These are phyloP conservation scores for Daldinia childiae DNA, from an alignment of 495 filamentous ascomycete species.

Conservation along the genomic window DNA sequence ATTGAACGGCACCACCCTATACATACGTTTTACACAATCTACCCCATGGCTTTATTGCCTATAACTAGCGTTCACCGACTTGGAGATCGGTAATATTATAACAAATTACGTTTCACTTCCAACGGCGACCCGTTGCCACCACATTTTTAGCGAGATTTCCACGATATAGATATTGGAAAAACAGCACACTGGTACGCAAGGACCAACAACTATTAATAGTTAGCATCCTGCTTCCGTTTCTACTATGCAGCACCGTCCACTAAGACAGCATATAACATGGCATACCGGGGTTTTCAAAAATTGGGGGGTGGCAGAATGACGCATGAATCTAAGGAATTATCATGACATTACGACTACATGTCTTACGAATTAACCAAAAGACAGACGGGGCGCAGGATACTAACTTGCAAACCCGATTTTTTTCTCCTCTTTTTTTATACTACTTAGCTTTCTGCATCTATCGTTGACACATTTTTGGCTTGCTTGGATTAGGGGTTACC, in stretches of 20 bases:
- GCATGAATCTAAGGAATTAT: conserved; percentile 26
- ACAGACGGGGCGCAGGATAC: conserved; percentile 11
- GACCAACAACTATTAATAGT: conserved; percentile 26
- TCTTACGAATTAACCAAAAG: conserved; percentile 8
- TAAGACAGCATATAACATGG: conserved; percentile 17
- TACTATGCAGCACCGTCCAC: background rate
- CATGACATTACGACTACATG: conserved; percentile 31
- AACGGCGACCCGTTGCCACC: conserved; percentile 12
- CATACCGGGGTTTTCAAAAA: conserved; percentile 26
- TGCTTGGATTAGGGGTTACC: conserved; percentile 1
- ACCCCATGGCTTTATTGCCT: conserved; percentile 13
- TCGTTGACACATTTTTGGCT: background rate
- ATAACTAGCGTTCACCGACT: conserved; percentile 3
- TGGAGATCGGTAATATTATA: conserved; percentile 13
- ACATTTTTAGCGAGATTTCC: conserved; percentile 16
- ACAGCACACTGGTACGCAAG: conserved; percentile 47
- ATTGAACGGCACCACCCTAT: conserved; percentile 21
- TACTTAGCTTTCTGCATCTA: conserved; percentile 6
- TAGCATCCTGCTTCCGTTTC: conserved; percentile 18
- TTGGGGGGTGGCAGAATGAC: conserved; percentile 29
- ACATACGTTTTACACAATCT: conserved; percentile 38
- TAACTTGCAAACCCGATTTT: background rate
- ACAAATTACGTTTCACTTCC: conserved; percentile 33
- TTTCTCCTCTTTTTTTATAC: background rate
- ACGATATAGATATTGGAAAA: conserved; percentile 39